Evolutionary conservation across 306 rosid genomes (phyloP).

Genomic region (Casuarina cunninghamiana): DNA sequence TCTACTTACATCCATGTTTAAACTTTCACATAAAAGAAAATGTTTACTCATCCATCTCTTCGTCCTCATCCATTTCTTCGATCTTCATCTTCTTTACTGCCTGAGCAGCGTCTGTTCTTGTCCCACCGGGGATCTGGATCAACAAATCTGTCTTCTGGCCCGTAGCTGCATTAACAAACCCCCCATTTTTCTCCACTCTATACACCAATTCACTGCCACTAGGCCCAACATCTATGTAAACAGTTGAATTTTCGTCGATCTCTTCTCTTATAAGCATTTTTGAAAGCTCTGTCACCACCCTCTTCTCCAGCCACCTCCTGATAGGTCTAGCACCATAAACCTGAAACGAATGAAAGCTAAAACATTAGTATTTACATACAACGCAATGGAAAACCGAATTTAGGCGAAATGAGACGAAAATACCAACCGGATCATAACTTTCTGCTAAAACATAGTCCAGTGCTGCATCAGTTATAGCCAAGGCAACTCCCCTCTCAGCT

Average conservation of each 20-base stretch:
- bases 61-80: slow-evolving; percentile 69
- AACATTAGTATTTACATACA: not conserved
- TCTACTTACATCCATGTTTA: not conserved
- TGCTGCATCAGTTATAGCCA: slow-evolving; percentile 86
- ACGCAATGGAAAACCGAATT: not conserved
- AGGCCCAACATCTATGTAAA: no score
- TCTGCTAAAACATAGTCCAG: slow-evolving; percentile 54
- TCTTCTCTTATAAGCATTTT: no score
- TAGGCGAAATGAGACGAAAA: not conserved
- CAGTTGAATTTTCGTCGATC: no score
- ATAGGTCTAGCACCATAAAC: slow-evolving; percentile 90
- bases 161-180: no score
- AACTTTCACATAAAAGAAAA: not conserved
- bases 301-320: no score
- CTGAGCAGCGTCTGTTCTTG: no score
- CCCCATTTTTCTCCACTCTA: no score
- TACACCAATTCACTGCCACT: no score
- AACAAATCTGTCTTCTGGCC: no score
- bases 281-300: slow-evolving; percentile 83
- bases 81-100: no score
- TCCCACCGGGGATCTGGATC: no score
- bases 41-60: slow-evolving; percentile 49
- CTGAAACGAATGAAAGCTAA: slow-evolving; percentile 22
- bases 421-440: no score
- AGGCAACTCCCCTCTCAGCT: slow-evolving; percentile 77